These are phyloP conservation scores for Microcyclospora pomicola DNA, from an alignment of 2,329 filamentous ascomycete species.

Conservation along the genomic window DNA sequence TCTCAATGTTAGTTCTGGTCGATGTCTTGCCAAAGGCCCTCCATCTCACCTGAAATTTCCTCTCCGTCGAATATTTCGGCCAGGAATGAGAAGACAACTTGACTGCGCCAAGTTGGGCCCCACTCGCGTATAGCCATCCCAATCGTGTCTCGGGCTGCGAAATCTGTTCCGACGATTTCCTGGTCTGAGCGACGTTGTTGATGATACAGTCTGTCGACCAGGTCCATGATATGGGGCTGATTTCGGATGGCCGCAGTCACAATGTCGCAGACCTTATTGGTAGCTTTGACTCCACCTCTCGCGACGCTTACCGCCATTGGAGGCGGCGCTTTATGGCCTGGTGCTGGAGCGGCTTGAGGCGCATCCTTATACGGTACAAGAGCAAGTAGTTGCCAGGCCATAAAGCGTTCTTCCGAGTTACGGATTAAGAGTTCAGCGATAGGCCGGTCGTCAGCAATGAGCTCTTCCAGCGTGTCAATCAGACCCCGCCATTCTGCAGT, in stretches of 20 bases:
- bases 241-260: conserved; percentile 52
- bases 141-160: conserved; percentile 44
- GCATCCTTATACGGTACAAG: conserved; percentile 58
- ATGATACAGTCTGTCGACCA: conserved; percentile 42
- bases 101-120: conserved; percentile 59
- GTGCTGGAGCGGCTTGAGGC: conserved; percentile 25
- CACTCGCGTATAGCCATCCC: conserved; percentile 63
- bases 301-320: conserved; percentile 51
- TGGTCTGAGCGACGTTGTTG: conserved; percentile 33
- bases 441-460: conserved; percentile 27
- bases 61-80: conserved; percentile 40
- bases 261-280: conserved; percentile 60
- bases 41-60: too few relatives aligned
- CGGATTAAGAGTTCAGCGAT: conserved; percentile 36
- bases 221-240: conserved; percentile 44
- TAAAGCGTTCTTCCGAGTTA: conserved; percentile 51
- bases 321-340: conserved; percentile 38
- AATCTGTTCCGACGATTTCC: conserved; percentile 28
- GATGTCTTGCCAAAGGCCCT: too few relatives aligned
- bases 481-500: conserved; percentile 46
- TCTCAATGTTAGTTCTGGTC: conserved; percentile 1
- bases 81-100: conserved; percentile 54
- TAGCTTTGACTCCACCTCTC: conserved; percentile 63
- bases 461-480: conserved; percentile 48
- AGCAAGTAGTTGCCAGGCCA: conserved; percentile 64